Percentiles rank a stretch among this genome's conserved stretches.
Evolutionary conservation across 2,329 filamentous ascomycete genomes (phyloP).

Genomic region (Onygenales sp.): DNA sequence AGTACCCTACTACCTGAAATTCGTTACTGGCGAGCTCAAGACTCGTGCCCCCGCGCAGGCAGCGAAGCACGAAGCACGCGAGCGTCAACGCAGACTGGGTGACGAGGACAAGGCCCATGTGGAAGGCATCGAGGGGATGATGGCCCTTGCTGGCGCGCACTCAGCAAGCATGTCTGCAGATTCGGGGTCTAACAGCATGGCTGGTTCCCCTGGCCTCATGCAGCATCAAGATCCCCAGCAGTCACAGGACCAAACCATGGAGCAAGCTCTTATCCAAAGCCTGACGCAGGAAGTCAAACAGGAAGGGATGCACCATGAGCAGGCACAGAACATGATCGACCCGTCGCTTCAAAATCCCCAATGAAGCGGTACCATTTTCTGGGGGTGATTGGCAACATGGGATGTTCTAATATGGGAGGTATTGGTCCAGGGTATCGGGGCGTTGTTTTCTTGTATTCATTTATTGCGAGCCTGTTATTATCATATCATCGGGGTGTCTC

Average conservation of each 20-base stretch:
- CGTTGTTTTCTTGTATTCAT: not conserved
- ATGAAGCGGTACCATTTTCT: not conserved
- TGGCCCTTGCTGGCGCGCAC: conserved; percentile 37
- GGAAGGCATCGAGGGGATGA: conserved; percentile 38
- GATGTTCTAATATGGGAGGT: not conserved
- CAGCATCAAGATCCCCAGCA: conserved; percentile 6
- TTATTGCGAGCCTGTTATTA: not conserved
- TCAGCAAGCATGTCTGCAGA: conserved; percentile 11
- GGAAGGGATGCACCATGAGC: conserved; percentile 18
- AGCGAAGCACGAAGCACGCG: conserved; percentile 40
- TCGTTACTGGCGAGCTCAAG: conserved; percentile 82
- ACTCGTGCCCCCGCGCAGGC: conserved; percentile 63
- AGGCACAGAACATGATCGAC: conserved; percentile 22
- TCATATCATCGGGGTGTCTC: not conserved
- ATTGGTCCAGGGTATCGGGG: not conserved
- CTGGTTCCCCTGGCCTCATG: conserved; percentile 14
- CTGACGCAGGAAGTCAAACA: conserved; percentile 33
- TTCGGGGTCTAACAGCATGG: conserved; percentile 2
- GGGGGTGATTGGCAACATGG: not conserved
- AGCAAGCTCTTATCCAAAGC: conserved; percentile 36
- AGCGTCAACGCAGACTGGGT: conserved; percentile 35
- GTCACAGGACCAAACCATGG: conserved; percentile 30
- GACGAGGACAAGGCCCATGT: conserved; percentile 40
- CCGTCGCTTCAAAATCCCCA: conserved; percentile 23
- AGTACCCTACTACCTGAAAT: conserved; percentile 78